These are phyloP conservation scores for Silybum marianum DNA, from an alignment of 129 eudicot species.

Conservation along the genomic window DNA sequence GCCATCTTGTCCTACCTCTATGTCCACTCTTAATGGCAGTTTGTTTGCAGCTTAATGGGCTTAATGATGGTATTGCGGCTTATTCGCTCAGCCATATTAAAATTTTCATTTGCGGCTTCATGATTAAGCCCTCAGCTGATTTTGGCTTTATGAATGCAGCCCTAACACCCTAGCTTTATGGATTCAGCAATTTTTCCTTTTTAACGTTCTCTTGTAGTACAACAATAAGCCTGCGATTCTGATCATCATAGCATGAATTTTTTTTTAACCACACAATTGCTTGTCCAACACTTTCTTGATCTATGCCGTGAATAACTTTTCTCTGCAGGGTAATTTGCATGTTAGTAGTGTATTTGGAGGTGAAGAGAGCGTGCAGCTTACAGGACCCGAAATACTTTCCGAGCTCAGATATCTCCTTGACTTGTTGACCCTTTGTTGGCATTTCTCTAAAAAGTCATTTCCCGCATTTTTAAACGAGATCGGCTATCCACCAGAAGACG, in stretches of 20 bases:
- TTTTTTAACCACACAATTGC: background rate
- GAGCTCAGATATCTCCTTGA: conserved; percentile 82
- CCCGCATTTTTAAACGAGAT: conserved; percentile 83
- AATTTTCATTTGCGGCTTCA: background rate
- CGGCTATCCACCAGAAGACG: conserved; percentile 74
- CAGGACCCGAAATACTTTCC: conserved; percentile 71
- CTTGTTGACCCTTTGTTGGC: conserved; percentile 93
- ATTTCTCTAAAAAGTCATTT: conserved; percentile 90
- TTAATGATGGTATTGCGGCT: background rate
- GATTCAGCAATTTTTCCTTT: background rate
- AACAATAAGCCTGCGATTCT: too few relatives aligned
- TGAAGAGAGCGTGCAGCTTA: conserved; percentile 66
- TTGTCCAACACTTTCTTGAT: background rate
- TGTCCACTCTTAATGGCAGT: background rate
- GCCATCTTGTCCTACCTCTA: background rate
- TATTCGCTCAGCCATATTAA: background rate
- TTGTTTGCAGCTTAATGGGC: background rate
- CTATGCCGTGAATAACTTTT: background rate
- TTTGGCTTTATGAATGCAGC: background rate
- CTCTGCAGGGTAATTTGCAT: conserved; percentile 83
- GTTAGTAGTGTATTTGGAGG: conserved; percentile 78
- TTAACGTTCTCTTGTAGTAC: too few relatives aligned
- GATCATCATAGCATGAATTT: too few relatives aligned
- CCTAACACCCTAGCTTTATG: background rate
- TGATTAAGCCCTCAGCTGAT: background rate